phyloP scores from a whole-genome alignment of 805 yeast species.

The Saccharomycopsis sp. region DNA sequence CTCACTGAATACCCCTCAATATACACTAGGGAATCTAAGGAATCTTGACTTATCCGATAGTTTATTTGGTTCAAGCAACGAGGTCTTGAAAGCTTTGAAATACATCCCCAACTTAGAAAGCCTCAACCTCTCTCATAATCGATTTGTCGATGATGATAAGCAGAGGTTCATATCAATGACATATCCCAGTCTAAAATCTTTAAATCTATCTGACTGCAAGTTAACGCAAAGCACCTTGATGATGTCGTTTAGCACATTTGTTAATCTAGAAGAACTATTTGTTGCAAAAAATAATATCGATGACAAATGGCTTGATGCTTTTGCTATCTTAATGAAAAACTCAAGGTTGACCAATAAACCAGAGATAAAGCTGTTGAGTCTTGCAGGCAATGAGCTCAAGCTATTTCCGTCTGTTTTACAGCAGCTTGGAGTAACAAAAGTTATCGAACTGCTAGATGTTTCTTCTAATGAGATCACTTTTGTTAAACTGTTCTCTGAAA shows the following conservation, averaged over 20 bases:
- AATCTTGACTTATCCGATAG: constrained; percentile 58
- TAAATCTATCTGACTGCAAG: constrained; percentile 33
- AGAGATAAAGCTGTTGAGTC: constrained; percentile 20
- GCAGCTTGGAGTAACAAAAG: constrained; percentile 3
- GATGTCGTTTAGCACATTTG: constrained; percentile 11
- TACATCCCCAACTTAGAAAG: constrained; percentile 33
- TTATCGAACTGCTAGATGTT: background rate
- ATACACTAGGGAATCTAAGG: constrained; percentile 24
- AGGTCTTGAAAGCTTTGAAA: constrained; percentile 33
- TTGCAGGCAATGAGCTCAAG: constrained; percentile 26
- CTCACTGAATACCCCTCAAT: background rate
- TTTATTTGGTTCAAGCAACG: constrained; percentile 38
- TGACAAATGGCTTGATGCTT: background rate
- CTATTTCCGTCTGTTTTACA: constrained; percentile 18
- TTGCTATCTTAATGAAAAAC: background rate
- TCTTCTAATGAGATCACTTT: background rate
- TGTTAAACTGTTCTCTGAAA: background rate
- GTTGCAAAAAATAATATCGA: background rate
- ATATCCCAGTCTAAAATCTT: constrained; percentile 34
- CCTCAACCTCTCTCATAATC: constrained; percentile 27
- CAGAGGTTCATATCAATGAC: constrained; percentile 15
- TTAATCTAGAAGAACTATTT: constrained; percentile 1
- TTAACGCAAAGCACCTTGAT: constrained; percentile 22
- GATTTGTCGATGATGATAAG: constrained; percentile 11
- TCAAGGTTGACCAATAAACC: background rate